These are phyloP conservation scores for Wallacemonas sp. DNA, from an alignment of 208 protist species.

Conservation along the genomic window DNA sequence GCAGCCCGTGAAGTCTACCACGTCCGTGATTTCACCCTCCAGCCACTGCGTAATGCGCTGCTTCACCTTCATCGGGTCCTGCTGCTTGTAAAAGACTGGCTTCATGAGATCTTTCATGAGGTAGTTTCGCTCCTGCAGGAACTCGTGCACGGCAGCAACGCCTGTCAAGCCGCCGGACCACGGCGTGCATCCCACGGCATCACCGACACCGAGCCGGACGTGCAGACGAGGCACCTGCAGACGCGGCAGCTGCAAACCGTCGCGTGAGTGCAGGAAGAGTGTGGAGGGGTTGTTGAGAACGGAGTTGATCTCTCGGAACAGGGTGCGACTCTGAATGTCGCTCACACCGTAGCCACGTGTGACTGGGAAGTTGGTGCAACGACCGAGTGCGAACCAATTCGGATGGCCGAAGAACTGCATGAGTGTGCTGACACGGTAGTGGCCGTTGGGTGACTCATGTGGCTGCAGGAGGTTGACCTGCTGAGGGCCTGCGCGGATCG, in stretches of 20 bases:
- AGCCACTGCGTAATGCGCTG: slow-evolving; percentile 65
- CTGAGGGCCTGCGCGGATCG: slow-evolving; percentile 32
- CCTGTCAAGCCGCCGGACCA: slow-evolving; percentile 75
- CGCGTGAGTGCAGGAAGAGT: slow-evolving; percentile 56
- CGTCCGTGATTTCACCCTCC: slow-evolving; percentile 65
- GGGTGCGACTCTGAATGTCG: slow-evolving; percentile 68
- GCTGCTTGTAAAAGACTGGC: slow-evolving; percentile 84
- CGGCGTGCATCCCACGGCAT: slow-evolving; percentile 75
- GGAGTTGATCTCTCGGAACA: slow-evolving; percentile 76
- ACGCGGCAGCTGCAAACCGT: slow-evolving; percentile 47
- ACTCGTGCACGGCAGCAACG: slow-evolving; percentile 66
- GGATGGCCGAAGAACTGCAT: slow-evolving; percentile 80
- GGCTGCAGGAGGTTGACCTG: slow-evolving; percentile 57
- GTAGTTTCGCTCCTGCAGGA: slow-evolving; percentile 77
- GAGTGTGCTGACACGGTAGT: slow-evolving; percentile 83
- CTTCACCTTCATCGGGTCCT: slow-evolving; percentile 73
- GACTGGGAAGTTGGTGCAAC: slow-evolving; percentile 75
- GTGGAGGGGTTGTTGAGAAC: slow-evolving; percentile 68
- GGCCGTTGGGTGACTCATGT: slow-evolving; percentile 71
- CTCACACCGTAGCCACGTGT: slow-evolving; percentile 63
- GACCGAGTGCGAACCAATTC: slow-evolving; percentile 71
- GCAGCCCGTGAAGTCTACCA: slow-evolving; percentile 77
- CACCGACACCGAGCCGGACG: slow-evolving; percentile 67
- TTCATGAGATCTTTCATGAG: slow-evolving; percentile 75
- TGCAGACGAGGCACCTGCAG: slow-evolving; percentile 70